These are phyloP conservation scores for Eimeria falciformis DNA, from an alignment of 169 alveolate species.

Conservation along the genomic window DNA sequence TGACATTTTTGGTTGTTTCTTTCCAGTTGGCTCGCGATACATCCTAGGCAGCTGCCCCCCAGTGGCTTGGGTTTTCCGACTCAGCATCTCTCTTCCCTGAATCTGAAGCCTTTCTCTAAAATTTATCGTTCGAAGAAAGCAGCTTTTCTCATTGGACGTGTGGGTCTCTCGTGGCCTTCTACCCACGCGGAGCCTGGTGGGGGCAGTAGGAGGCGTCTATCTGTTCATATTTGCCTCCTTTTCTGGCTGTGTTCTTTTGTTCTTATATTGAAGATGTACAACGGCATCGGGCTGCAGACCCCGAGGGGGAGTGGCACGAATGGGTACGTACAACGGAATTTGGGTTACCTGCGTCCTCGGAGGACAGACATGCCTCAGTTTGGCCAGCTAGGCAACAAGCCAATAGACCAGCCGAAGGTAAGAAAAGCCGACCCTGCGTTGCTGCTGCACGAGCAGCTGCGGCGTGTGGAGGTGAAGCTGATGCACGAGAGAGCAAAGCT, in stretches of 20 bases:
- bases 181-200: neutral
- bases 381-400: slow-evolving; percentile 27
- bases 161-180: too few species aligned
- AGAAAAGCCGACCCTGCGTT: slow-evolving; percentile 82
- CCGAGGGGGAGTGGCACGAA: slow-evolving; percentile 94
- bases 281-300: slow-evolving; percentile 92
- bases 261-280: slow-evolving; percentile 83
- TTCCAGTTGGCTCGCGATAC: too few species aligned
- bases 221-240: too few species aligned
- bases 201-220: neutral
- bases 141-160: too few species aligned
- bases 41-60: too few species aligned
- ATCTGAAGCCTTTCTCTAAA: too few species aligned
- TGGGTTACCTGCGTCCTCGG: slow-evolving; percentile 83
- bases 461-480: slow-evolving; percentile 87
- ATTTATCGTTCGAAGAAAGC: too few species aligned
- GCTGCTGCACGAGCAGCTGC: slow-evolving; percentile 87
- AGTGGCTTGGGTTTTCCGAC: too few species aligned
- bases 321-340: slow-evolving; percentile 90
- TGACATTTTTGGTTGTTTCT: too few species aligned
- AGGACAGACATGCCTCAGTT: slow-evolving; percentile 69
- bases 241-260: neutral
- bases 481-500: slow-evolving; percentile 72
- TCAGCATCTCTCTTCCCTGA: too few species aligned
- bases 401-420: slow-evolving; percentile 58